Evolutionary conservation across 208 protist species (phyloP), one percentile per base, ranked within the genome.

Genomic region (Herpetomonas tarakana): DNA sequence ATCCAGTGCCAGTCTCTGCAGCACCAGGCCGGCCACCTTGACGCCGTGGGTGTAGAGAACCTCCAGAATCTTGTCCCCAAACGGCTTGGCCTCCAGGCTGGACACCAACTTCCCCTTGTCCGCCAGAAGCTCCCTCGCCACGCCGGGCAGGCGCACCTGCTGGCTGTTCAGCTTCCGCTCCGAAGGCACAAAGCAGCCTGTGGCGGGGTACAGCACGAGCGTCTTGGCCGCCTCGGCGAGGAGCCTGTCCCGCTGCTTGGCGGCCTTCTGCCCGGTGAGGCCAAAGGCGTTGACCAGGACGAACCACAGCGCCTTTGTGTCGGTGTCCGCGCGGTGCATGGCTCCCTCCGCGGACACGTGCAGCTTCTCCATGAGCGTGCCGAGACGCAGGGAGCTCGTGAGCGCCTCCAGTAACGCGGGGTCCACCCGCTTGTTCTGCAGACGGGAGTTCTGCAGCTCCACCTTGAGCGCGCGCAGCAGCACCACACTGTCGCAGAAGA

Each of bases 241-340:
- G 16, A 94, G 29, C 1, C 26, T 68, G 27, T 82, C 76, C 0
- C 76, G 74, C 68, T 94, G 88, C 62, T 57, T 65, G 16, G 4
- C 49, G 4, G 68, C 27, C 2, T 62, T 55, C 25, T 71, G 50
- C n/a, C 73, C 73, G 0, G 54, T 51, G 6, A 91, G 26, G 14
- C 72, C 69, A 3, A 89, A 71, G 3, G 67, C 70, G 54, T 82
- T 71, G 3, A 92, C 53, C n/a, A 95, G 74, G 21, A 96, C 90
- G 53, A 76, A 82, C 87, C 90, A 96, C 19, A 96, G 65, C 26
- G 74, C 81, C 62, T 83, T 91, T 1, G 87, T 76, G 72, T 96
- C 90, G 14, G 87, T 91, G 31, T 83, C 81, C 18, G 90, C 90
- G 21, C 90, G 78, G 77, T 96, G 90, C 47, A 93, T 19, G n/a